A percentile compares a stretch with the other conserved stretches of the same genome.
Conservation (phyloP, 2,329 filamentous ascomycete genomes). For the Aspergillus flavus region DNA sequence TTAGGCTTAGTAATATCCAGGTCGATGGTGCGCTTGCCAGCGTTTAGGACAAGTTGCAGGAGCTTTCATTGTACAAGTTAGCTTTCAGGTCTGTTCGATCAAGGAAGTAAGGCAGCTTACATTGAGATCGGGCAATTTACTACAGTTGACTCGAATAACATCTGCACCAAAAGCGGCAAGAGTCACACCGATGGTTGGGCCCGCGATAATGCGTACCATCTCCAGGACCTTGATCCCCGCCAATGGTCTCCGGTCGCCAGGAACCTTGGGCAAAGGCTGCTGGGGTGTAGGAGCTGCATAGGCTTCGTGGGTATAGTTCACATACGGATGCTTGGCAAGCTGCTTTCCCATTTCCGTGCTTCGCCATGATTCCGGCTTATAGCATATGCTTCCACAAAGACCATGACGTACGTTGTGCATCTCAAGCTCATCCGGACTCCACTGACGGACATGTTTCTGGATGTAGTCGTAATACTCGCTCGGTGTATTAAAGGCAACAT, state of each 20-base stretch:
- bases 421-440: slow-evolving; percentile 46
- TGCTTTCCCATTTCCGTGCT: slow-evolving; percentile 48
- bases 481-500: slow-evolving; percentile 13
- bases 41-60: slow-evolving; percentile 26
- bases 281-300: slow-evolving; percentile 37
- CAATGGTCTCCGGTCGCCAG: slow-evolving; percentile 29
- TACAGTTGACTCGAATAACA: slow-evolving; percentile 51
- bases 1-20: slow-evolving; percentile 51
- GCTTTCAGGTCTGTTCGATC: background rate
- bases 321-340: slow-evolving; percentile 45
- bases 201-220: slow-evolving; percentile 39
- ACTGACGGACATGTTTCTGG: slow-evolving; percentile 33
- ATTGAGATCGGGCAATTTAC: slow-evolving; percentile 40
- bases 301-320: slow-evolving; percentile 43
- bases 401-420: slow-evolving; percentile 46
- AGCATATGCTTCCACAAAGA: slow-evolving; percentile 49
- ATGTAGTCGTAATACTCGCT: slow-evolving; percentile 28
- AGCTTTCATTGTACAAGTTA: slow-evolving; percentile 9
- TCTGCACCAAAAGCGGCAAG: slow-evolving; percentile 51
- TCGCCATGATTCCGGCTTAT: slow-evolving; percentile 49
- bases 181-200: slow-evolving; percentile 45
- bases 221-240: slow-evolving; percentile 56
- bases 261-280: slow-evolving; percentile 27
- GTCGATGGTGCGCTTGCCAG: slow-evolving; percentile 29
- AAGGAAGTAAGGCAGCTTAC: slow-evolving; percentile 15